These are phyloP conservation scores for Botrytis paeoniae DNA, from an alignment of 2,329 filamentous ascomycete species.

Conservation along the genomic window DNA sequence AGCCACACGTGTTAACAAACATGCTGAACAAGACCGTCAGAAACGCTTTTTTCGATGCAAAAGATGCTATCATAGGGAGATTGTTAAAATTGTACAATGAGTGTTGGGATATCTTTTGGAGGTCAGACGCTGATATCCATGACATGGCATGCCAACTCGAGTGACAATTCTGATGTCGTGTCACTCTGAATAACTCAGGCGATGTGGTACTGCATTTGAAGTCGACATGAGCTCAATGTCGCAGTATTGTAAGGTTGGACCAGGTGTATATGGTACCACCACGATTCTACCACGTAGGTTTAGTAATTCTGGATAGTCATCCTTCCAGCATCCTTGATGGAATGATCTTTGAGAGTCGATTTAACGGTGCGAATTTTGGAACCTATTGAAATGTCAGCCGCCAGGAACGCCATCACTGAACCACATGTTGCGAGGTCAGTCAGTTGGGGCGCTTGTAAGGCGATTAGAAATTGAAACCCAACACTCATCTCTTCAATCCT, in stretches of 20 bases:
- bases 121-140: constrained; percentile 16
- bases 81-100: not conserved
- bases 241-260: not conserved
- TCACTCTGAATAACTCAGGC: constrained; percentile 13
- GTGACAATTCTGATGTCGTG: constrained; percentile 9
- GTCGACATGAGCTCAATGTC: constrained; percentile 17
- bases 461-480: not conserved
- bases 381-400: not conserved
- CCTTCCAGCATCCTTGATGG: not conserved
- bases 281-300: not conserved
- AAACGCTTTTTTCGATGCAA: constrained; percentile 12
- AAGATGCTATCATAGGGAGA: not conserved
- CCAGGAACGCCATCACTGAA: not conserved
- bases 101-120: not conserved
- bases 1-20: constrained; percentile 12
- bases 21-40: not conserved
- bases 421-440: not conserved
- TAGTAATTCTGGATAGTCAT: not conserved
- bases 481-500: not conserved
- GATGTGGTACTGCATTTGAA: constrained; percentile 7
- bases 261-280: not conserved
- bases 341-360: not conserved
- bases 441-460: not conserved
- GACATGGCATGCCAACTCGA: constrained; percentile 6
- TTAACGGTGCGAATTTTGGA: not conserved